phyloP scores from a whole-genome alignment of 352 stramenopile species.

The Globisporangium paroecandrum region DNA sequence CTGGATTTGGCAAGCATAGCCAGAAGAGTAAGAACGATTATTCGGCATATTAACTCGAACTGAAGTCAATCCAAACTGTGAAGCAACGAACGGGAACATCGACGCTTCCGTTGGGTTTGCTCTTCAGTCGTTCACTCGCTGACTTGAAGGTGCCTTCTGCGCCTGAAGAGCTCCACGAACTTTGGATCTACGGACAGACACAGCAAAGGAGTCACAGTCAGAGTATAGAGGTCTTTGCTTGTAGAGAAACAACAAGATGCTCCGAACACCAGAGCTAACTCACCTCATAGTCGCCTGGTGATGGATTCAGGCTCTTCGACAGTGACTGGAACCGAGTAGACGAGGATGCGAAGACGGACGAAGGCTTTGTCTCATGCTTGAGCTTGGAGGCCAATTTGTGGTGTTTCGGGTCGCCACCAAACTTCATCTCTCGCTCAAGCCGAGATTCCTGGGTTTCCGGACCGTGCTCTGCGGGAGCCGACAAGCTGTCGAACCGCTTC shows the following conservation, averaged over 20 bases:
- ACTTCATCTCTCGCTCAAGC: slow-evolving; percentile 59
- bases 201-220: too few relatives aligned
- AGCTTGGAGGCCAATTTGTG: slow-evolving; percentile 10
- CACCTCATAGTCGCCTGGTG: slow-evolving; percentile 74
- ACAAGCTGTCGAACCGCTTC: slow-evolving; percentile 67
- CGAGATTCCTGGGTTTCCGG: slow-evolving; percentile 44
- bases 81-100: slow-evolving; percentile 45
- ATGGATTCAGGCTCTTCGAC: slow-evolving; percentile 34
- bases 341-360: slow-evolving; percentile 64
- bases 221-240: not conserved
- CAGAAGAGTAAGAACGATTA: not conserved
- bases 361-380: slow-evolving; percentile 41
- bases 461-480: slow-evolving; percentile 15
- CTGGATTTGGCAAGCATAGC: slow-evolving; percentile 18
- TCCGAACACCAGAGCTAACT: not conserved
- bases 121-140: slow-evolving; percentile 48
- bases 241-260: not conserved
- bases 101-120: slow-evolving; percentile 23
- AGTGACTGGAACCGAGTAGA: slow-evolving; percentile 49
- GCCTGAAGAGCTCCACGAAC: slow-evolving; percentile 60
- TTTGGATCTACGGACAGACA: slow-evolving; percentile 37
- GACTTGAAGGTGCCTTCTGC: slow-evolving; percentile 70
- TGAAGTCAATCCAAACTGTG: not conserved
- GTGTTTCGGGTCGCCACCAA: slow-evolving; percentile 20
- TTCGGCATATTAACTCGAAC: not conserved